These are phyloP conservation scores for Anethum foeniculum DNA, from an alignment of 140 eudicot species.

Conservation along the genomic window DNA sequence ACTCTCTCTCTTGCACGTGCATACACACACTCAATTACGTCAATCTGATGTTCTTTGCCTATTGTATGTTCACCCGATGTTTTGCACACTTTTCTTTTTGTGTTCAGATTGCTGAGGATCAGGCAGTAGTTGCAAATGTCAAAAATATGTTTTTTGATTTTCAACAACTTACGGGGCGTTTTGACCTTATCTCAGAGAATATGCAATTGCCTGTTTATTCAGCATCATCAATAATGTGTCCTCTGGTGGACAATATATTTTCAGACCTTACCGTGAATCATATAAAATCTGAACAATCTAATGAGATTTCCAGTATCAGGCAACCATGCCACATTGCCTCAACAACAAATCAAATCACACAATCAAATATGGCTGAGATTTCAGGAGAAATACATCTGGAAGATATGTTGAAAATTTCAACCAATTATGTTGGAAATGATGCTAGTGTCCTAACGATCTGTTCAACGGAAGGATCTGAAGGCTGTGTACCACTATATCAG, in stretches of 20 bases:
- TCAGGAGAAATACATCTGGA: conserved; percentile 14
- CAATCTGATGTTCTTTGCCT: neutral
- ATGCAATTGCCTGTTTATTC: conserved; percentile 22
- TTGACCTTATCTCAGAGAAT: conserved; percentile 17
- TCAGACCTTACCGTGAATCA: conserved; percentile 11
- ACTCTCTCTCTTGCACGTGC: too few species aligned
- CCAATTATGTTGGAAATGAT: conserved; percentile 10
- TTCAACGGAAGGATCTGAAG: conserved; percentile 21
- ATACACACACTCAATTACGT: neutral
- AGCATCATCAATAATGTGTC: conserved; percentile 20
- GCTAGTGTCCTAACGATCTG: conserved; percentile 14
- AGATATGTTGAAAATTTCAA: neutral
- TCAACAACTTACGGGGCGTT: conserved; percentile 24
- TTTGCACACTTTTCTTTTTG: neutral
- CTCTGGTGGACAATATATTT: conserved; percentile 25
- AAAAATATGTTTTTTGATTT: conserved; percentile 29
- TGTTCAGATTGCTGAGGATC: conserved; percentile 61
- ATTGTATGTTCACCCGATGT: conserved; percentile 1
- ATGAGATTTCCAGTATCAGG: conserved; percentile 13
- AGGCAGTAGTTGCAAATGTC: conserved; percentile 40
- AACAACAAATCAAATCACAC: conserved; percentile 19
- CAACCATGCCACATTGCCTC: conserved; percentile 20
- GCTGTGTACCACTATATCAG: conserved; percentile 17
- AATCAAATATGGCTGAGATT: conserved; percentile 19
- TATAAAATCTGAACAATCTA: conserved; percentile 21